Evolutionary conservation across 352 stramenopile species (phyloP).

Genomic region (Pythium dissotocum): DNA sequence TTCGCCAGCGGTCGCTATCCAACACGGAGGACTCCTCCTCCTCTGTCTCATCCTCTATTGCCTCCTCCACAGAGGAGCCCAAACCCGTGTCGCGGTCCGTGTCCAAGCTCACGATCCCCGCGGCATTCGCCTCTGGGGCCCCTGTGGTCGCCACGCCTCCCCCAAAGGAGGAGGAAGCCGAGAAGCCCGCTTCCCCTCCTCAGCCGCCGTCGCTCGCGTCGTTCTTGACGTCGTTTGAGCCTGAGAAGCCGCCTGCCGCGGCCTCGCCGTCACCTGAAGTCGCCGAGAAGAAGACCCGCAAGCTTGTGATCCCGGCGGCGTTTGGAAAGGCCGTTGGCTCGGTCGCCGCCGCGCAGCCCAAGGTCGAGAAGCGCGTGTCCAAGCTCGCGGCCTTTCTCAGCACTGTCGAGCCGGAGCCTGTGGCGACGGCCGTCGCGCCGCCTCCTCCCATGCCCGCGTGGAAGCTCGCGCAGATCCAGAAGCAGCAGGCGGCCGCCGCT

Average conservation of each 20-base stretch:
- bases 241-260: slow-evolving; percentile 1
- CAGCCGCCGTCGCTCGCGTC: slow-evolving; percentile 17
- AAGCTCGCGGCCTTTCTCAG: slow-evolving; percentile 70
- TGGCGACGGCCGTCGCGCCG: slow-evolving; percentile 9
- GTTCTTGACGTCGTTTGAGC: slow-evolving; percentile 24
- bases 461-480: slow-evolving; percentile 1
- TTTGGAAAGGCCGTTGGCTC: slow-evolving; percentile 24
- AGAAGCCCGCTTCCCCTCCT: slow-evolving; percentile 8
- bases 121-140: slow-evolving; percentile 36
- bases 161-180: slow-evolving; percentile 11
- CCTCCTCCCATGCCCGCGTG: slow-evolving; percentile 14
- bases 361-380: slow-evolving; percentile 32
- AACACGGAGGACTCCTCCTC: slow-evolving; percentile 4
- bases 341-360: slow-evolving; percentile 1
- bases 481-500: background rate
- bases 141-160: slow-evolving; percentile 14
- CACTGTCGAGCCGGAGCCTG: slow-evolving; percentile 46
- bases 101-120: slow-evolving; percentile 62
- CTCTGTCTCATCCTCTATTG: background rate
- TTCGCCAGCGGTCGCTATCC: slow-evolving; percentile 17
- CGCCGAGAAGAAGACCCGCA: slow-evolving; percentile 27
- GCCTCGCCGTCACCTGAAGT: background rate
- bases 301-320: slow-evolving; percentile 36
- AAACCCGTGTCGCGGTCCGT: slow-evolving; percentile 43
- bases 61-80: background rate